Evolutionary conservation across 129 eudicot species (phyloP), one percentile per base, ranked within the genome.

Genomic region (Arctium lappa): DNA sequence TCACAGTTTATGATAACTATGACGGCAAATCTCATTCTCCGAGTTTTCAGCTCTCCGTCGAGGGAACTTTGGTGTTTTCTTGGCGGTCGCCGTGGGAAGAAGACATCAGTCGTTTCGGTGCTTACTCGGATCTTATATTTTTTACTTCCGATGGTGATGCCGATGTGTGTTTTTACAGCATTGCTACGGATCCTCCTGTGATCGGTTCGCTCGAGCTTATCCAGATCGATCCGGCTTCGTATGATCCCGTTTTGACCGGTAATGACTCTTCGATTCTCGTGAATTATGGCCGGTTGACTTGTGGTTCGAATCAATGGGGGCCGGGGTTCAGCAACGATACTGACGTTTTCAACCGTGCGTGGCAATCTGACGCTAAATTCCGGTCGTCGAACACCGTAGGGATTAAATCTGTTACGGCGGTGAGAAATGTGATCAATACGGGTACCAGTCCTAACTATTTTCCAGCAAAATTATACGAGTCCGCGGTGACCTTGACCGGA

Each of bases 31-130:
- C 88, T 2, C 97, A 91, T 72, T 62, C 98, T 13, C 99, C 99
- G 37, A 87, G 90, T 42, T 96, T 96, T 70, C 95, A 96, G 74
- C 88, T 96, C 12, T 87, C 99, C 12, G 92, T 93, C 6, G 88
- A 90, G 70, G 97, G 94, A 6, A 93, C 94, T 27, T 31, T 91
- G 7, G 98, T 96, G 15, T 93, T 90, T 68, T 84, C 91, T 8
- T 93, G 92, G 94, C 89, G 92, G 66, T 96, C 99, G 18, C 99
- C 99, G 0, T 96, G 98, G 99, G 88, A 86, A 10, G 94, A 90
- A 7, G 73, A 85, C n/a, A 53, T 90, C 15, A 78, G 91, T 33
- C 87, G 91, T 11, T 80, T 80, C 81, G 99, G 99, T 13, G 93
- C 90, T 1, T 93, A 96, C 86, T 90, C 95, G 27, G 99, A 93